Evolutionary conservation across 2,329 filamentous ascomycete species (phyloP).

Genomic region (Colletotrichum kahawae): DNA sequence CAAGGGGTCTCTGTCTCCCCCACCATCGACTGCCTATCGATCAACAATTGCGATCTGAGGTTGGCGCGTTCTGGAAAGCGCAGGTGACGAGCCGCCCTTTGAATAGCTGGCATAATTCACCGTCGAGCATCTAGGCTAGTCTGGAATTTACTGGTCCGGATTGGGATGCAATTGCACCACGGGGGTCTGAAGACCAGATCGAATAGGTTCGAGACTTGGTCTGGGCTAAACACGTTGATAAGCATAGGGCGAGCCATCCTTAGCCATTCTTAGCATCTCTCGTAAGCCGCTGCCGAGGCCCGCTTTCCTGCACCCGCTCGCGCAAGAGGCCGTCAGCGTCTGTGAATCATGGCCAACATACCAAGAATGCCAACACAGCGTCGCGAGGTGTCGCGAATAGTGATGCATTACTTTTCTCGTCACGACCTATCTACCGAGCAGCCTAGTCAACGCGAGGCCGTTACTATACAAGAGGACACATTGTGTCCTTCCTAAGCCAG

Average conservation of each 20-base stretch:
- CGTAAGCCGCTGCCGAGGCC: neutral
- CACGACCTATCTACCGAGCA: neutral
- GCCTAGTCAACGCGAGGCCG: neutral
- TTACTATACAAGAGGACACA: slow-evolving; percentile 12
- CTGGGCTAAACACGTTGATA: neutral
- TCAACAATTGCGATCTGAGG: neutral
- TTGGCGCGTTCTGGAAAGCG: neutral
- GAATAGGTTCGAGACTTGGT: neutral
- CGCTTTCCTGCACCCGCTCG: neutral
- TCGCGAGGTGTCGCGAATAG: neutral
- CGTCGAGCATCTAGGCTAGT: neutral
- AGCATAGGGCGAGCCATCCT: neutral
- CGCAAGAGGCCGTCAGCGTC: neutral
- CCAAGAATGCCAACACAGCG: neutral
- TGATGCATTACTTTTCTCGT: slow-evolving; percentile 2
- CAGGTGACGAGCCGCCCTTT: neutral
- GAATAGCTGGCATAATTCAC: neutral
- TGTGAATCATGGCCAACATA: neutral
- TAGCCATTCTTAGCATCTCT: neutral
- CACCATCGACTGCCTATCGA: neutral
- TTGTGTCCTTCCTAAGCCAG: slow-evolving; percentile 12
- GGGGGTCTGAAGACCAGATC: neutral
- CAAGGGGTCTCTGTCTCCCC: neutral
- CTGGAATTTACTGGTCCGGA: neutral
- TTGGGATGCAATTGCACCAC: neutral